These are phyloP conservation scores for Kazachstania africana DNA, from an alignment of 805 yeast species.

Conservation along the genomic window DNA sequence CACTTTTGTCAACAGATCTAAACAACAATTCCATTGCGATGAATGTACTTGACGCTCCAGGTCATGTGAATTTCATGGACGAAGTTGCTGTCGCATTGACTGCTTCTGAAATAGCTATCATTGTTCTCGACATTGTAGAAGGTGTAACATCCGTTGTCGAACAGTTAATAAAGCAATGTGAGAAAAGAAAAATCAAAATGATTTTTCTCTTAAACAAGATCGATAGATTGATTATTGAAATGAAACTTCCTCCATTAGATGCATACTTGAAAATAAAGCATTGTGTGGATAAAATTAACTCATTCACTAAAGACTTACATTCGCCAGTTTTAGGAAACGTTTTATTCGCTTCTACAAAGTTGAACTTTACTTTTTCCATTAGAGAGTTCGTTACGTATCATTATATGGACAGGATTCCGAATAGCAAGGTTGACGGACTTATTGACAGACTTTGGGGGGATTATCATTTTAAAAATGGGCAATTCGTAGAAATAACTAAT, in stretches of 20 bases:
- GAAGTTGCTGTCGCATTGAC: conserved; percentile 51
- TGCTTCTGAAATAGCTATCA: conserved; percentile 50
- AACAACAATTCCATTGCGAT: conserved; percentile 43
- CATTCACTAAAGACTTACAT: conserved; percentile 27
- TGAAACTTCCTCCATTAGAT: conserved; percentile 63
- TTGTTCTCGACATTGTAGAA: conserved; percentile 78
- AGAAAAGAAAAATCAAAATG: conserved; percentile 40
- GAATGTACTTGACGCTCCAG: conserved; percentile 80
- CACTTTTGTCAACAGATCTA: conserved; percentile 45
- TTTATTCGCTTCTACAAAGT: conserved; percentile 57
- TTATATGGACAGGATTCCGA: conserved; percentile 27
- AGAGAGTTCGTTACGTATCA: conserved; percentile 49
- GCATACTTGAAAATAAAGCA: conserved; percentile 56
- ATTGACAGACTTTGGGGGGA: conserved; percentile 69
- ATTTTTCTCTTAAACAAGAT: conserved; percentile 64
- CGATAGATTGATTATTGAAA: conserved; percentile 74
- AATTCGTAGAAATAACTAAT: conserved; percentile 30
- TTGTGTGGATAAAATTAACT: conserved; percentile 54
- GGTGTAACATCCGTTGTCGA: conserved; percentile 58
- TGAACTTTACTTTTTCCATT: conserved; percentile 55
- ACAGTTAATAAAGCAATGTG: conserved; percentile 39
- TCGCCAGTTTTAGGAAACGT: conserved; percentile 62
- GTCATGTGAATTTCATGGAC: conserved; percentile 76
- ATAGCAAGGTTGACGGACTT: conserved; percentile 31
- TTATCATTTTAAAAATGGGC: conserved; percentile 35